Evolutionary conservation across 306 rosid species (phyloP).

Genomic region (Mimosa bimucronata): DNA sequence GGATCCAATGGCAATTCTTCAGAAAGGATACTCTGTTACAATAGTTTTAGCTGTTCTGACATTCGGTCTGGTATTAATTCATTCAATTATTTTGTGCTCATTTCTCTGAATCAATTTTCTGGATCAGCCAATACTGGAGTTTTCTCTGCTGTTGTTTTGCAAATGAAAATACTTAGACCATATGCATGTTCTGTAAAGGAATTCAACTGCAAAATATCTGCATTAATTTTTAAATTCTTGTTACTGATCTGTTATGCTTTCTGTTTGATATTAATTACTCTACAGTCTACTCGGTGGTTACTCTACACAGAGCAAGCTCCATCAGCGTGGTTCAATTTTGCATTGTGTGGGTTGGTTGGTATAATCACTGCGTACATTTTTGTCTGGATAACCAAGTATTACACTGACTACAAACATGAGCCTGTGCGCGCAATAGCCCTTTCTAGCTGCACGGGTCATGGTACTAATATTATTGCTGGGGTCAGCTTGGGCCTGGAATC

Average conservation of each 20-base stretch:
- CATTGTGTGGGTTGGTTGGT: conserved; percentile 95
- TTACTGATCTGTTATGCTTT: conserved; percentile 31
- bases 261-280: conserved; percentile 39
- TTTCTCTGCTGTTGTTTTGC: conserved; percentile 13
- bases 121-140: conserved; percentile 22
- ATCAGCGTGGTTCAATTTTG: conserved; percentile 97
- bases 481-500: conserved; percentile 98
- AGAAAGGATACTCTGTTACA: conserved; percentile 91
- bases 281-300: conserved; percentile 96
- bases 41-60: conserved; percentile 89
- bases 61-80: conserved; percentile 82
- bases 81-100: conserved; percentile 33
- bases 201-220: conserved; percentile 27
- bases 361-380: conserved; percentile 89
- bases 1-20: conserved; percentile 96
- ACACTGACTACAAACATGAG: conserved; percentile 97
- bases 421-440: conserved; percentile 96
- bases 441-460: conserved; percentile 94
- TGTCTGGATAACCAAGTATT: conserved; percentile 91
- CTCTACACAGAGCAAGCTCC: conserved; percentile 98
- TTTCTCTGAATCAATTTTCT: conserved; percentile 26
- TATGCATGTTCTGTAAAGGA: conserved; percentile 23
- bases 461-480: conserved; percentile 98
- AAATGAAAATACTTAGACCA: conserved; percentile 13
- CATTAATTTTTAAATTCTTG: conserved; percentile 20